Base-by-base conservation (phyloP, 1,139 yeast genomes). In the Lodderomyces oxycetoniae region DNA sequence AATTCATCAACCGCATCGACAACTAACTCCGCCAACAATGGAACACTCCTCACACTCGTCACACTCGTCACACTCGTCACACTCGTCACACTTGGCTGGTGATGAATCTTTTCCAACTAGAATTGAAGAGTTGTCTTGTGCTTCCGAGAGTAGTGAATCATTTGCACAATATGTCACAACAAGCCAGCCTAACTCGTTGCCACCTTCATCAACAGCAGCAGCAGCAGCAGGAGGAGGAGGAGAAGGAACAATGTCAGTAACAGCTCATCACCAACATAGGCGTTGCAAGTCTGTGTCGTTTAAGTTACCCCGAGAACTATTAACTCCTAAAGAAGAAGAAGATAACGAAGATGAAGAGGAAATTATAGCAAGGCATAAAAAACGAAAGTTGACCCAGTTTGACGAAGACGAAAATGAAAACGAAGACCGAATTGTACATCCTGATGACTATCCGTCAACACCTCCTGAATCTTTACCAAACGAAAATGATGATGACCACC, bases 241-340 rank as follows among this genome's bases (percentile, higher is more conserved):
- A n/a, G n/a, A n/a, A n/a, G n/a, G n/a, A n/a, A n/a, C n/a, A n/a
- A n/a, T n/a, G n/a, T n/a, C n/a, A n/a, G n/a, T n/a, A n/a, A n/a
- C n/a, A n/a, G n/a, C n/a, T n/a, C n/a, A 43, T 19, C 12, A 26
- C n/a, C 50, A 16, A 35, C 53, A 28, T 39, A 41, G 36, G 35
- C 45, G 26, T 33, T 24, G 46, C 28, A 57, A 57, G 44, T 46
- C 53, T 10, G 62, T 57, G 5, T 45, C 54, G 33, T 57, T 57
- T 38, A 58, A 51, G 27, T 45, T 52, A 22, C 42, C 48, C 4
- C 37, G 46, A 22, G 51, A 49, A 23, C 53, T 67, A 26, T 53
- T 67, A 38, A 67, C 73, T 1, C 73, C 73, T 9, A 66, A 64
- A 40, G 69, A 67, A 20, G 71, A 66, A 28, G 68, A 63, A 35